Percentiles rank a stretch among this genome's conserved stretches.
Conservation (phyloP, 2,329 filamentous ascomycete species). For the Exophiala viscosa region DNA sequence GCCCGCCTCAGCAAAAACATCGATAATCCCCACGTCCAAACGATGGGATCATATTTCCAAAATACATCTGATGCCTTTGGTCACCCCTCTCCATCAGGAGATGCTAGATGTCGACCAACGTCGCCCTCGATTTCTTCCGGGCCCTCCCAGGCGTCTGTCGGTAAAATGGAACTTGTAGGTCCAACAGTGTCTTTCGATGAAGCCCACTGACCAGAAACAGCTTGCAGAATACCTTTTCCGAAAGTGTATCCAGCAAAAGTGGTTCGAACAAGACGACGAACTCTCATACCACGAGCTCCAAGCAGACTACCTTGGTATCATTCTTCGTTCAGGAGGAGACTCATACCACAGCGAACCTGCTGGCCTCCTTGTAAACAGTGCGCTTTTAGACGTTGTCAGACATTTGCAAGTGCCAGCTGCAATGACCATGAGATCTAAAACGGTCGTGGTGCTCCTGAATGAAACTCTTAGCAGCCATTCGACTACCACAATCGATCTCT, state of each 20-base stretch:
- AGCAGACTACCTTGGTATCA: conserved; percentile 50
- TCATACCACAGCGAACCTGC: conserved; percentile 50
- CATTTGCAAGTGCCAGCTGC: conserved; percentile 69
- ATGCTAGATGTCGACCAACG: no score
- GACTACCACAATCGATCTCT: neutral
- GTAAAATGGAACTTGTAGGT: neutral
- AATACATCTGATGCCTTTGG: no score
- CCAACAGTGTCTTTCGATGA: neutral
- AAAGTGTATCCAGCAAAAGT: conserved; percentile 69
- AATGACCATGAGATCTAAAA: conserved; percentile 74
- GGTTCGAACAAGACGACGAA: conserved; percentile 66
- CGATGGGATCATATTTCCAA: no score
- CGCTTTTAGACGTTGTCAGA: conserved; percentile 61
- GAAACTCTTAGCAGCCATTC: neutral
- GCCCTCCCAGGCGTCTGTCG: neutral
- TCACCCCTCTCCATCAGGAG: neutral
- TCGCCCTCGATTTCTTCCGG: no score
- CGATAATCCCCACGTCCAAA: no score
- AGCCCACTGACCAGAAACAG: neutral
- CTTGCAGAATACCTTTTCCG: conserved; percentile 69
- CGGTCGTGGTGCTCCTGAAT: conserved; percentile 72
- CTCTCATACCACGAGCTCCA: neutral
- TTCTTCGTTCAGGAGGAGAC: conserved; percentile 65
- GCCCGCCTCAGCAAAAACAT: no score
- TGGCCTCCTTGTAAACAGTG: conserved; percentile 54